Evolutionary conservation across 202 grass and related monocot species (phyloP).

Genomic region (Eragrostis tef): DNA sequence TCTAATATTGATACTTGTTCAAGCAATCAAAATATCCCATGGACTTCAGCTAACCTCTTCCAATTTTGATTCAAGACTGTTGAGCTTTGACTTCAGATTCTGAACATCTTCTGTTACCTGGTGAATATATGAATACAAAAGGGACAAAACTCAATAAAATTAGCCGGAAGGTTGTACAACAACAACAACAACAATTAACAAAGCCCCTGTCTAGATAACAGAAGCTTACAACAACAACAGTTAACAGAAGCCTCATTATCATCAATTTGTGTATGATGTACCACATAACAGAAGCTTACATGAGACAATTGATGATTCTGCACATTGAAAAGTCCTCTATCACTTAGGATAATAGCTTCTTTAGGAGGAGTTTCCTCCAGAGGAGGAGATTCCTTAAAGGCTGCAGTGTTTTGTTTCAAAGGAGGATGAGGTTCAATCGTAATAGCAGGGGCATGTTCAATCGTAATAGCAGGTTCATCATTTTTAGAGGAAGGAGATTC

Average conservation of each 20-base stretch:
- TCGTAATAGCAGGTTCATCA: conserved; percentile 33
- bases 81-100: conserved; percentile 86
- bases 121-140: conserved; percentile 39
- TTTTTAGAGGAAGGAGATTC: conserved; percentile 24
- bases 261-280: not conserved
- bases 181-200: conserved; percentile 25
- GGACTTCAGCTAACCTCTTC: conserved; percentile 65
- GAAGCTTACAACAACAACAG: no score
- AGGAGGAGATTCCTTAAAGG: conserved; percentile 44
- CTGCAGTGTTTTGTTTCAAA: conserved; percentile 37
- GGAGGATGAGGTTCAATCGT: conserved; percentile 38
- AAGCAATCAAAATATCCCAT: conserved; percentile 36
- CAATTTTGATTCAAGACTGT: conserved; percentile 84
- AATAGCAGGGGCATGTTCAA: conserved; percentile 45
- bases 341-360: conserved; percentile 43
- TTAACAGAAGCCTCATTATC: no score
- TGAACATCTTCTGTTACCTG: conserved; percentile 91
- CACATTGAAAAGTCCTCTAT: conserved; percentile 53
- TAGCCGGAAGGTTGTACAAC: not conserved
- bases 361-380: conserved; percentile 47
- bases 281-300: conserved; percentile 59
- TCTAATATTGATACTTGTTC: conserved; percentile 26
- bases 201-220: no score
- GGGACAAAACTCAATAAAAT: no score
- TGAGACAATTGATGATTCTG: conserved; percentile 77